phyloP scores from a whole-genome alignment of 2,329 filamentous ascomycete species.

The Calonectria fujianensis region DNA sequence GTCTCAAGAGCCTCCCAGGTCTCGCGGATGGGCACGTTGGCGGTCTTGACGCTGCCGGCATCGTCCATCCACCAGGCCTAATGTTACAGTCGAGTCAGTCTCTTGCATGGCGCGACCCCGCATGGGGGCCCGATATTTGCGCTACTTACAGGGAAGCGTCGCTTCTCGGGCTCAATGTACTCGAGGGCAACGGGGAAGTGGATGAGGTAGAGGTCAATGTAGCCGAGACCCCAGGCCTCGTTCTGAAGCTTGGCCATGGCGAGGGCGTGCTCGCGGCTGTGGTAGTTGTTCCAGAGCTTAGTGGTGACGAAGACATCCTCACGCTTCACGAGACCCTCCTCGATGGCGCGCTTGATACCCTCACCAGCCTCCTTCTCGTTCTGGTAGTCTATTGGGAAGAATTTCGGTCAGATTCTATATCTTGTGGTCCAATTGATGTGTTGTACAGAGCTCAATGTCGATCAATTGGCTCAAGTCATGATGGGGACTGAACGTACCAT shows the following conservation, averaged over 20 bases:
- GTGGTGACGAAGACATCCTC: constrained; percentile 92
- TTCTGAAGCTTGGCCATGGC: constrained; percentile 84
- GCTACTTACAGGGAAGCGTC: constrained; percentile 60
- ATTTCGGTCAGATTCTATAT: background rate
- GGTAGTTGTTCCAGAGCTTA: constrained; percentile 94
- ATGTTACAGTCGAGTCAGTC: constrained; percentile 2
- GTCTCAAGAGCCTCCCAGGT: constrained; percentile 87
- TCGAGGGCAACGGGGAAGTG: constrained; percentile 75
- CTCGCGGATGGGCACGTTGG: constrained; percentile 81
- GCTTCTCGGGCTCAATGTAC: constrained; percentile 64
- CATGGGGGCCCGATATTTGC: background rate
- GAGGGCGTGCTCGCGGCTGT: constrained; percentile 84
- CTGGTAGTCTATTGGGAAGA: constrained; percentile 67
- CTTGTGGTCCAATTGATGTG: background rate
- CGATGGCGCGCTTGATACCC: constrained; percentile 75
- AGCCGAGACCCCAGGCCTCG: constrained; percentile 86
- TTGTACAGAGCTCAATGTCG: background rate
- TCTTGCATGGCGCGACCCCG: constrained; percentile 14
- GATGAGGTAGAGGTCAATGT: constrained; percentile 90
- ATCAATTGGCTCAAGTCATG: background rate
- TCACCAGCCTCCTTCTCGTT: constrained; percentile 80
- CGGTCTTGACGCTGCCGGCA: constrained; percentile 69
- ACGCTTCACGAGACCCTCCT: constrained; percentile 77
- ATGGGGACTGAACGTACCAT: constrained; percentile 48
- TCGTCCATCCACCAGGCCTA: constrained; percentile 62